Evolutionary conservation across 2,329 filamentous ascomycete species (phyloP), one percentile per base, ranked within the genome.

Genomic region (Purpureocillium lavendulum): DNA sequence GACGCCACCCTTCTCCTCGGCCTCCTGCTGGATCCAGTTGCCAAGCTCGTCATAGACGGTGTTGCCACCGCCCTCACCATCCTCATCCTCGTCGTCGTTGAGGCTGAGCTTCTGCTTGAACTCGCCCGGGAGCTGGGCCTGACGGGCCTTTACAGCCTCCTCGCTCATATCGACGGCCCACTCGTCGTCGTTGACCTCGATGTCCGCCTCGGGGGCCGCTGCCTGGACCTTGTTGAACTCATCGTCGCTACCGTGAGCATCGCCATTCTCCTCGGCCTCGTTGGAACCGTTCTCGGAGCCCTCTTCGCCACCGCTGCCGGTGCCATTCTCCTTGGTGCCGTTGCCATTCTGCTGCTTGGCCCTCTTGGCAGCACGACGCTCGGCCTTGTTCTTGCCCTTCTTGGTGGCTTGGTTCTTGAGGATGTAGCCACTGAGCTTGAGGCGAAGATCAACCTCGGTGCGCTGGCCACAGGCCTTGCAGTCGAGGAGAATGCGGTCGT

Each of bases 401-500:
- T 79, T 81, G 44, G 36, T 43, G 54, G 87, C 83, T 64, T 87
- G 82, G 61, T 92, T 94, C 78, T 97, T 97, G 61, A 97, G 70
- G 61, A 98, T 96, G 73, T 95, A 98, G 47, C 87, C 86, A 65
- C 86, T 94, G 50, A 98, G 82, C 76, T 98, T 98, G 64, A 94
- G 80, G 59, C 89, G 87, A 50, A 89, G 74, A 57, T 97, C 90
- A 40, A 95, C 90, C 47, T 92, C 83, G 50, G 84, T 84, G 58
- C 87, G 88, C 67, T 94, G 85, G 60, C 92, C 92, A 60, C 92
- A 98, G 47, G 92, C 92, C 72, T 98, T 98, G 83, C 92, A 98
- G 69, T 98, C 92, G 51, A 97, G 81, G 47, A 87, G 67, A 63
- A 98, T 97, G 60, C 77, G 80, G 40, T 84, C 87, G 56, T 96